Evolutionary conservation across 208 protist genomes (phyloP).

Genomic region (Leishmania tropica): DNA sequence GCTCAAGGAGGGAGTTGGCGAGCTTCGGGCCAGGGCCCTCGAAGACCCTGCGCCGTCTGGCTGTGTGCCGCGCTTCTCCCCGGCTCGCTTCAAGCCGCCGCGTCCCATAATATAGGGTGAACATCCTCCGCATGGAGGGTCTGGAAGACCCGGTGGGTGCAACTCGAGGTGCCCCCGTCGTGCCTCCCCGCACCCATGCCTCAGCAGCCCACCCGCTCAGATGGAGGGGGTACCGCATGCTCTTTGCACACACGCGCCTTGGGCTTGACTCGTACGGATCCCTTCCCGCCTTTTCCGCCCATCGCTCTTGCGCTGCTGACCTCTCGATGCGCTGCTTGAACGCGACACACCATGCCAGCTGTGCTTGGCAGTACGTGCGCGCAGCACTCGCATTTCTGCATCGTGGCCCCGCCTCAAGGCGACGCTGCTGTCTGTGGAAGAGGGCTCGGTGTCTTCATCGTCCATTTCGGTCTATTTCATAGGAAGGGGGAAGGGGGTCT

Average conservation of each 20-base stretch:
- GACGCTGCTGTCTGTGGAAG: background rate
- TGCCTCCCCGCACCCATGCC: background rate
- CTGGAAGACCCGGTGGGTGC: background rate
- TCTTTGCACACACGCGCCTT: background rate
- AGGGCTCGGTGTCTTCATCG: background rate
- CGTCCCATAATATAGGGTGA: background rate
- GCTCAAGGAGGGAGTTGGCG: background rate
- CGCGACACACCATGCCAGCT: background rate
- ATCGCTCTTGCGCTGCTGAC: background rate
- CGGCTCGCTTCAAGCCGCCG: background rate
- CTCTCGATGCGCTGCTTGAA: background rate
- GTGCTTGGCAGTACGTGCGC: background rate
- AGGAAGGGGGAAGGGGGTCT: background rate
- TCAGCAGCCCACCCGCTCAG: background rate
- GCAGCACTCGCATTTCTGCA: background rate
- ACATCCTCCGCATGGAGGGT: background rate
- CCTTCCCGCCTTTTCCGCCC: background rate
- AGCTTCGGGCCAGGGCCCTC: background rate
- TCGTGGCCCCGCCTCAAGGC: background rate
- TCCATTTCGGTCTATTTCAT: background rate
- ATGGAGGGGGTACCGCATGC: background rate
- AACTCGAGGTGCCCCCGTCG: background rate
- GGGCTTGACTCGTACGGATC: background rate
- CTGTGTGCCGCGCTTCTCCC: background rate
- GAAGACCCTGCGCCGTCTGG: background rate